Percentiles rank a stretch among this genome's conserved stretches.
These are phyloP conservation scores for Lumnitzera racemosa DNA, from an alignment of 345 rosid genomes.

Conservation along the genomic window DNA sequence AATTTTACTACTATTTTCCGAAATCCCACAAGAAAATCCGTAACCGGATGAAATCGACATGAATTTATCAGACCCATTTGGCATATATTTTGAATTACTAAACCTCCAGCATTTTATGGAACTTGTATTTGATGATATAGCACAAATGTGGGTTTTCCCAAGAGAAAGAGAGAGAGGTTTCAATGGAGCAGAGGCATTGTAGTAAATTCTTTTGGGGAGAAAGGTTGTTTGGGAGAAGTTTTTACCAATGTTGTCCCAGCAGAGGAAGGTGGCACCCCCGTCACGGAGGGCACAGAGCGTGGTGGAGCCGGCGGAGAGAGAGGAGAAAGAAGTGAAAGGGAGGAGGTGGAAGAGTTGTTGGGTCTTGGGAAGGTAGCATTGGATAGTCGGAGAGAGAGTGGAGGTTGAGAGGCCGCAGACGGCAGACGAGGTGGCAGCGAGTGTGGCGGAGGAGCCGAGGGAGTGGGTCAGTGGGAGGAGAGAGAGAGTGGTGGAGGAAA, in stretches of 20 bases:
- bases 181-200: conserved; percentile 8
- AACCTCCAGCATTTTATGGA: conserved; percentile 27
- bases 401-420: conserved; percentile 29
- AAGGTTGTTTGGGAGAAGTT: background rate
- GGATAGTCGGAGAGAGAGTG: conserved; percentile 13
- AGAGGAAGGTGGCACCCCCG: conserved; percentile 27
- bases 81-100: conserved; percentile 11
- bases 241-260: conserved; percentile 21
- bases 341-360: conserved; percentile 9
- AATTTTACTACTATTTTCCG: conserved; percentile 4
- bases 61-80: conserved; percentile 21
- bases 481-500: background rate
- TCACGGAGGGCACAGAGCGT: conserved; percentile 32
- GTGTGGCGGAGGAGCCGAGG: conserved; percentile 30
- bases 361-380: conserved; percentile 15
- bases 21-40: conserved; percentile 36
- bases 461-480: conserved; percentile 5
- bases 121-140: conserved; percentile 6
- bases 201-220: conserved; percentile 22
- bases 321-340: conserved; percentile 28
- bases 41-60: conserved; percentile 28
- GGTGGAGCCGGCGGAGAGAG: conserved; percentile 27
- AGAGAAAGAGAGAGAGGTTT: conserved; percentile 21
- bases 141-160: conserved; percentile 28
- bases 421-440: conserved; percentile 19